Evolutionary conservation across 1,139 yeast species (phyloP).

Genomic region (Lodderomyces pseudojiufengensis): DNA sequence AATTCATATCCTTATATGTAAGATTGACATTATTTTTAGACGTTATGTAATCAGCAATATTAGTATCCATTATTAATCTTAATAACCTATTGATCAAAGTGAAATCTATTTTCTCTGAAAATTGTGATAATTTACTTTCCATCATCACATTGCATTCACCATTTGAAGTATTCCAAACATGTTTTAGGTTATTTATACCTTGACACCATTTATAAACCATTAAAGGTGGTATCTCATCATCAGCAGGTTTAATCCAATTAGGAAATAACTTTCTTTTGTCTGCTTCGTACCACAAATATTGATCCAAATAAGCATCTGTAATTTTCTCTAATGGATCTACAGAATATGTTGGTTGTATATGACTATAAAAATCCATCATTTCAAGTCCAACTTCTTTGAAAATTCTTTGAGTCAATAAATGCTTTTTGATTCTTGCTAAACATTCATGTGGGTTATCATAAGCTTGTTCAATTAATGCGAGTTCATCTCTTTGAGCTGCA

Average conservation of each 20-base stretch:
- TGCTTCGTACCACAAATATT: slow-evolving; percentile 94
- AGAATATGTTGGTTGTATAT: slow-evolving; percentile 79
- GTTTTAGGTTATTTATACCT: slow-evolving; percentile 76
- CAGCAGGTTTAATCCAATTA: slow-evolving; percentile 94
- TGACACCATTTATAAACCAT: slow-evolving; percentile 94
- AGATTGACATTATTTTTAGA: slow-evolving; percentile 83
- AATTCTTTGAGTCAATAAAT: slow-evolving; percentile 81
- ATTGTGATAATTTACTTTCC: slow-evolving; percentile 64
- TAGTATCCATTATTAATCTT: slow-evolving; percentile 80
- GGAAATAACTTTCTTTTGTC: slow-evolving; percentile 87
- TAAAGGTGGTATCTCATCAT: slow-evolving; percentile 88
- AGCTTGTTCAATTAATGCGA: slow-evolving; percentile 92
- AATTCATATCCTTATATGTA: slow-evolving; percentile 92
- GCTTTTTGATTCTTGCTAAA: slow-evolving; percentile 76
- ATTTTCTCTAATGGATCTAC: slow-evolving; percentile 92
- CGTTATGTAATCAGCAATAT: slow-evolving; percentile 91
- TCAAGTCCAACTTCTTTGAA: slow-evolving; percentile 87
- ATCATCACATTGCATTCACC: slow-evolving; percentile 86
- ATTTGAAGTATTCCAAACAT: slow-evolving; percentile 72
- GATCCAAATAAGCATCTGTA: slow-evolving; percentile 94
- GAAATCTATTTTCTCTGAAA: slow-evolving; percentile 84
- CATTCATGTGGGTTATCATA: slow-evolving; percentile 96
- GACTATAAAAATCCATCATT: slow-evolving; percentile 89
- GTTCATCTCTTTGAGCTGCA: slow-evolving; percentile 84
- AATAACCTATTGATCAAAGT: slow-evolving; percentile 80